Evolutionary conservation across 2,329 filamentous ascomycete genomes (phyloP).

Genomic region (Colletotrichum shisoi): DNA sequence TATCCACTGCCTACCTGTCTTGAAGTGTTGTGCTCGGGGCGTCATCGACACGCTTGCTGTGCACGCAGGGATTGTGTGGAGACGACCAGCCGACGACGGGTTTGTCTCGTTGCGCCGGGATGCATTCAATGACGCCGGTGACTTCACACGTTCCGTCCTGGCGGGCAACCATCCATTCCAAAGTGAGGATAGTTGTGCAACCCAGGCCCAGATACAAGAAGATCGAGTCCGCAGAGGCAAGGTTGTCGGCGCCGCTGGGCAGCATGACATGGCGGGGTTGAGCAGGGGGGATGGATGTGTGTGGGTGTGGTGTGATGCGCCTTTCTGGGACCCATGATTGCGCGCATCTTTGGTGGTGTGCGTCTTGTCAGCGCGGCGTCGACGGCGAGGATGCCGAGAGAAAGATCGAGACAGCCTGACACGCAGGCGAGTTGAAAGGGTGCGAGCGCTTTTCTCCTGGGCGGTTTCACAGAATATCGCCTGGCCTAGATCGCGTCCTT

Average conservation of each 20-base stretch:
- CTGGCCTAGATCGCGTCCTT: conserved; percentile 16
- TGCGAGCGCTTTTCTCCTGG: background rate
- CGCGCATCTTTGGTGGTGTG: conserved; percentile 27
- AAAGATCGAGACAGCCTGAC: background rate
- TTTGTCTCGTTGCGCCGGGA: conserved; percentile 21
- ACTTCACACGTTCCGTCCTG: background rate
- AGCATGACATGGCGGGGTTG: conserved; percentile 37
- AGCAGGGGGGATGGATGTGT: conserved; percentile 16
- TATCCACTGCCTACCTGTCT: background rate
- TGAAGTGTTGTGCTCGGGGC: background rate
- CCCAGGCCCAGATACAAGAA: background rate
- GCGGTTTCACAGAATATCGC: conserved; percentile 18
- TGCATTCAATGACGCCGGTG: conserved; percentile 14
- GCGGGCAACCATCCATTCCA: too few species aligned
- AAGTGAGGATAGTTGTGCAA: background rate
- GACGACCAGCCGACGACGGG: background rate
- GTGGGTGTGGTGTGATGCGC: background rate
- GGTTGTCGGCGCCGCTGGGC: conserved; percentile 28
- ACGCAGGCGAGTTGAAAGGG: background rate
- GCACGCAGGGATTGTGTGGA: conserved; percentile 1
- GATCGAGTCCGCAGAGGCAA: conserved; percentile 19
- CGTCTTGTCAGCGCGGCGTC: conserved; percentile 26
- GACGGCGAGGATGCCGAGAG: conserved; percentile 7
- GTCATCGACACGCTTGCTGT: conserved; percentile 4
- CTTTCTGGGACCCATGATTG: conserved; percentile 26